phyloP scores from a whole-genome alignment of 495 filamentous ascomycete species.

The Penicillium verhagenii region DNA sequence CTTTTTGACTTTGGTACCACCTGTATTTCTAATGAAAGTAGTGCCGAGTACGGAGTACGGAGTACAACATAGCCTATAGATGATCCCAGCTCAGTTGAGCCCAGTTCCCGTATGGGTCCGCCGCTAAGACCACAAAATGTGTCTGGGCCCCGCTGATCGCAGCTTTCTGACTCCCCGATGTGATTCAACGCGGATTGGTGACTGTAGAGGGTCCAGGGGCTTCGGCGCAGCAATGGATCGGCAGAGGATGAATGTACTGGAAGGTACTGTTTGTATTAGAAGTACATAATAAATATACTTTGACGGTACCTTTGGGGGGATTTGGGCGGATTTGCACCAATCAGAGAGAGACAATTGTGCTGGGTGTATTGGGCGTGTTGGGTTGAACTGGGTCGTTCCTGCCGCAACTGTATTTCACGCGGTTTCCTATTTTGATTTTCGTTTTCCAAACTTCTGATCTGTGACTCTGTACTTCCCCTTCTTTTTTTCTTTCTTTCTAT shows the following conservation, averaged over 20 bases:
- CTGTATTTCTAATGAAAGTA: too few relatives aligned
- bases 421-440: background rate
- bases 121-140: background rate
- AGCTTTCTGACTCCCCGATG: too few relatives aligned
- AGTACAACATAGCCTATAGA: too few relatives aligned
- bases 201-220: background rate
- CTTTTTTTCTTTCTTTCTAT: background rate
- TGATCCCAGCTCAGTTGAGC: too few relatives aligned
- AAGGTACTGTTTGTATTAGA: background rate
- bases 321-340: too few relatives aligned
- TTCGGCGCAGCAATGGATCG: background rate
- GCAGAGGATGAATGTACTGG: background rate
- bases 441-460: too few relatives aligned
- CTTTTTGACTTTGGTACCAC: too few relatives aligned
- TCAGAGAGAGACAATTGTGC: background rate
- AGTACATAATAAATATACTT: background rate
- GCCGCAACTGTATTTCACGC: background rate
- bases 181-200: too few relatives aligned
- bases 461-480: too few relatives aligned
- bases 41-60: background rate
- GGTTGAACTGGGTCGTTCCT: too few relatives aligned
- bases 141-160: slow-evolving; percentile 1
- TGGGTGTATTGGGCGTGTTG: too few relatives aligned
- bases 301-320: background rate
- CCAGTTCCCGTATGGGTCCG: background rate